Base-by-base conservation (phyloP, 2,329 filamentous ascomycete species). In the Bipolaris sorokiniana region DNA sequence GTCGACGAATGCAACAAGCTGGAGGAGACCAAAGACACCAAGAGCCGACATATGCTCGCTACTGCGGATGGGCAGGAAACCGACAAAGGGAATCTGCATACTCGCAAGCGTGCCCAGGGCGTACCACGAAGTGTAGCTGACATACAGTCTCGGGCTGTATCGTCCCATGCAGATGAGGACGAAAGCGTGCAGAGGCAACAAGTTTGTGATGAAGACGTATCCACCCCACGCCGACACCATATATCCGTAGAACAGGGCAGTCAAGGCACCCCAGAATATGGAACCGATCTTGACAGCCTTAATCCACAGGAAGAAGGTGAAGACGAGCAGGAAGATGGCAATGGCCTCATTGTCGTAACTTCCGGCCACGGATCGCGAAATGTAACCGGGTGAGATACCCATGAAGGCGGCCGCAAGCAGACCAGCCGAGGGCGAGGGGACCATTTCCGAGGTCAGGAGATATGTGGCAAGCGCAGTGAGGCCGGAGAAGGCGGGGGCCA, bases 181-280 rank as follows among this genome's bases (percentile, higher is more conserved):
- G 69, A 99, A 93, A 7, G 91, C 88, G 78, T 99, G 95, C 66
- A 99, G 86, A 36, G 95, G 95, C 58, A 99, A 88, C 79, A 99
- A 82, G 77, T 96, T 97, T 60, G 96, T 99, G 75, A 99, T 99
- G 86, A 99, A 99, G 72, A 97, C 95, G 78, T 99, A 99, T 74
- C 95, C 95, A 84, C 95, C 95, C 95, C 95, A 99, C 16, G 96
- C 96, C 47, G 94, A 95, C 64, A 99, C 95, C 95, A 99, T 99
- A 87, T 99, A 99, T 73, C 95, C 95, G 79, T 99, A 99, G 81
- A 96, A 98, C 53, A 99, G 84, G 41, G 95, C 95, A 69, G 93
- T 95, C 62, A 97, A 83, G 36, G 91, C 93, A 68, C 92, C 94
- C 94, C 94, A 99, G 79, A 97, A 90, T 77, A 96, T 92, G 48